Evolutionary conservation across 805 yeast genomes (phyloP), one percentile per base, ranked within the genome.

Genomic region (Lachancea waltii): DNA sequence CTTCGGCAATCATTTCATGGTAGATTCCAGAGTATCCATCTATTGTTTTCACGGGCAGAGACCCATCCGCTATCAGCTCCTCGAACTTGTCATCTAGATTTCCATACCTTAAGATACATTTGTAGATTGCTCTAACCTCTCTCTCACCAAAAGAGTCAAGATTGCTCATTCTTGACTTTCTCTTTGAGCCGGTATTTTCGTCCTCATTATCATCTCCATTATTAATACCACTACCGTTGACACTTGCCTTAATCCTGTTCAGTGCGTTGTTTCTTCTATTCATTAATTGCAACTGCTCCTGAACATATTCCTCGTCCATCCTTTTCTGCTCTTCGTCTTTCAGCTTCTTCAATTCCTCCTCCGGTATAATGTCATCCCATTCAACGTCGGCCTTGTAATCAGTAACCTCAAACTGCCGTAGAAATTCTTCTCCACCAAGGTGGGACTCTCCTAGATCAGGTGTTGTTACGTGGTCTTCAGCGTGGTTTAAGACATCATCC

Each of bases 321-420:
- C 83, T 73, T 58, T 79, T 81, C 69, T 82, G 80, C 58, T 92
- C 98, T 40, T 87, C 95, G 47, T 84, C 95, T 58, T 92, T 92
- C 51, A 92, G 70, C 58, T 83, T 85, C 43, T 78, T 73, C 46
- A 94, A 69, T 60, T 92, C 98, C 31, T 85, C 95, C 47, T 85
- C 89, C 0, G 99, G 99, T 53, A 92, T 92, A 50, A 92, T 92
- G 61, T 92, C 99, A 65, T 92, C 97, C 99, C 99, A 92, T 47
- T 87, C 94, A 44, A 90, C 87, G 60, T 90, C 96, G 1, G 98
- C 97, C 66, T 92, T 92, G 62, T 89, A 94, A 59, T 92, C 98
- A 0, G 99, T 92, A 37, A 92, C 98, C 63, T 92, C 98, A 60
- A 92, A 92, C 64, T 92, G 99, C 55, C 79, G 86, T 64, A 92